Evolutionary conservation across 768 basidiomycete genomes (phyloP), one percentile per base, ranked within the genome.

Genomic region (Agrocybe pediades): DNA sequence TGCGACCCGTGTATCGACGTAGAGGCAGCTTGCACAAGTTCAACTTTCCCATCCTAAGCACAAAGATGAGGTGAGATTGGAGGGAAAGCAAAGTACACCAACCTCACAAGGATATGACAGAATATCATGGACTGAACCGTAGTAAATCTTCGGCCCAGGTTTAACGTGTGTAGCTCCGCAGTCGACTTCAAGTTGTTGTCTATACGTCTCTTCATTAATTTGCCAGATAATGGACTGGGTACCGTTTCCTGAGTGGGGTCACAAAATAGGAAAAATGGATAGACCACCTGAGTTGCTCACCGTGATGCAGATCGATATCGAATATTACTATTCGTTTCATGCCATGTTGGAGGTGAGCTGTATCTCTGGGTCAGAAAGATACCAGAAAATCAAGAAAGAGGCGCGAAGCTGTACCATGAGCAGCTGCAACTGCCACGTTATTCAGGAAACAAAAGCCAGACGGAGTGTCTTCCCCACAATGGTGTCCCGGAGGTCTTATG

Each of bases 381-480:
- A 29, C n/a, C 3, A 36, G 39, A 45, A 36, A 15, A n/a, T 23
- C 19, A 7, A 27, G 11, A 30, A 36, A 3, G 41, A 55, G n/a
- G 9, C 49, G 9, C 11, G 3, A 24, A 44, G n/a, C 53, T 77
- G 36, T 61, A 94, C 94, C 95, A 65, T 98, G 92, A 13, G 93
- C 92, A 26, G 94, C 94, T 0, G 80, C 95, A 2, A 98, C 80
- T 0, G 88, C 87, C 0, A 97, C 90, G 63, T 98, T 99, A 59
- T 98, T 98, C 25, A 97, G 81, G 61, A 95, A 97, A 69, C 96
- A 98, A 67, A 98, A 98, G 0, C 96, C 96, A 9, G 85, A 87
- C 0, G 96, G 96, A 0, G 83, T 83, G 54, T 94, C 84, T 69
- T 95, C 93, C 2, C 91, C 91, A 63, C 95, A 96, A 61, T 98